phyloP scores from a whole-genome alignment of 768 basidiomycete genomes.

The Tricholoma terreum region DNA sequence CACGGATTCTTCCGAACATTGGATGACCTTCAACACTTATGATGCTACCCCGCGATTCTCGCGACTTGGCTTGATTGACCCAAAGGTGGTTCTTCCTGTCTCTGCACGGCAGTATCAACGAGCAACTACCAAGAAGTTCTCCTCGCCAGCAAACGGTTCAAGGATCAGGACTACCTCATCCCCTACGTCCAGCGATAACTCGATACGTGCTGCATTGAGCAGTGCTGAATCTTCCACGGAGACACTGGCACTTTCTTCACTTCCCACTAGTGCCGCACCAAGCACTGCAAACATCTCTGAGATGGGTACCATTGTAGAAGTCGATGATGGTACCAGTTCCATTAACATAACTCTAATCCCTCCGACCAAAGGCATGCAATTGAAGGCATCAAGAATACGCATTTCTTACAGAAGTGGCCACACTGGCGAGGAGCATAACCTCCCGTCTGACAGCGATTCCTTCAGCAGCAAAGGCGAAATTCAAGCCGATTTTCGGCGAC shows the following conservation, averaged over 20 bases:
- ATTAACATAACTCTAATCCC: background rate
- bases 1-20: constrained; percentile 24
- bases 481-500: background rate
- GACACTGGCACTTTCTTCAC: constrained; percentile 1
- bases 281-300: constrained; percentile 4
- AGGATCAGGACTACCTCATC: background rate
- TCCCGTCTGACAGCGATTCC: background rate
- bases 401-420: background rate
- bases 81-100: constrained; percentile 40
- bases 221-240: constrained; percentile 8
- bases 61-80: constrained; percentile 31
- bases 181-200: background rate
- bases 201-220: background rate
- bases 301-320: constrained; percentile 1
- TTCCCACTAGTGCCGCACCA: background rate
- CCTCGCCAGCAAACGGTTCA: constrained; percentile 4
- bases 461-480: background rate
- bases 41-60: constrained; percentile 39
- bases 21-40: constrained; percentile 36
- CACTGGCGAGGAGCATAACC: background rate
- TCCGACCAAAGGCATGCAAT: background rate
- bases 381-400: background rate
- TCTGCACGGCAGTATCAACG: constrained; percentile 31
- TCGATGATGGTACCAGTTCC: background rate
- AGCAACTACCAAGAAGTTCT: constrained; percentile 8